Evolutionary conservation across 2,329 filamentous ascomycete genomes (phyloP), one percentile per base, ranked within the genome.

Genomic region (Amphichorda felina): DNA sequence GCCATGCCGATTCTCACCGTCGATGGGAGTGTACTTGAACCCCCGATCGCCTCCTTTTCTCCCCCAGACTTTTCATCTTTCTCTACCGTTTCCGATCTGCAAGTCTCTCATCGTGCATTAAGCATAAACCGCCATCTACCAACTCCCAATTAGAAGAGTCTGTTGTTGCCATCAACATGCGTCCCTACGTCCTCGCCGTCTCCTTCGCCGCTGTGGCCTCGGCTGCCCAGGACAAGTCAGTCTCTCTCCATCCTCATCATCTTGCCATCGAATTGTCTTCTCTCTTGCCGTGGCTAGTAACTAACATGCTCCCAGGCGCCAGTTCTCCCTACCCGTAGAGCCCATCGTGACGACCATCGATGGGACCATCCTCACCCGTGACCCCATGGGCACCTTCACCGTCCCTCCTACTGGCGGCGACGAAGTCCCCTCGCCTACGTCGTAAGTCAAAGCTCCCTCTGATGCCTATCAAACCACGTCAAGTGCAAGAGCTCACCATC

Each of bases 281-380:
- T 13, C 4, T 16, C 9, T 30, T 8, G 7, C 21, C 31, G 8
- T 10, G 21, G 9, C 24, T 4, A 22, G 16, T 21, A 4, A 4
- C 31, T 3, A 7, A 16, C 31, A 6, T 3, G 13, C 15, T 18
- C 29, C 4, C 11, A 33, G 31, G 31, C 31, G 31, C 31, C 33
- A 35, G 33, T 27, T 35, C 33, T 27, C 25, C 22, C 33, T 35
- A n/a, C 22, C 33, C 33, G 33, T 35, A 5, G 33, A 35, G 22
- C n/a, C 14, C 21, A 17, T 6, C 2, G n/a, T 16, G 4, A 17
- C 14, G 13, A 17, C 22, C 33, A 16, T 26, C 19, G 33, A 28
- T 14, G 22, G 33, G 13, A 21, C 11, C 18, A 19, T 22, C 17
- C n/a, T 21, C 18, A 33, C 31, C 18, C n/a, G 11, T 19, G 7